Base-by-base conservation (phyloP, 805 yeast genomes). In the Cyberlindnera galapagoensis region DNA sequence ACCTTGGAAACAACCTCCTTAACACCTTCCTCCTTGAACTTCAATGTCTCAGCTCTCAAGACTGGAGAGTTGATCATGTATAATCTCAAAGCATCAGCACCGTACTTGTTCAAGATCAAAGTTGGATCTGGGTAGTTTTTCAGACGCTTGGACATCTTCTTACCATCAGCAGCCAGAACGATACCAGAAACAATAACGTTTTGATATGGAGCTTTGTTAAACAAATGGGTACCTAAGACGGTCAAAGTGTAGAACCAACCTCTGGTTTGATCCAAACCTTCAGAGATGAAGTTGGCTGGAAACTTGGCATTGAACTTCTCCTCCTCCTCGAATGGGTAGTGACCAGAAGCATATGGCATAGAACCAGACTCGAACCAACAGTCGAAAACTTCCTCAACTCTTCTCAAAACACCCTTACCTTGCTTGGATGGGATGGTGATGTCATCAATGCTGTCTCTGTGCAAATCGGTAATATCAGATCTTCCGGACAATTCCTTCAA, bases 341-440 rank as follows among this genome's bases (percentile, higher is more conserved):
- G 99, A 57, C 82, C 80, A 24, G 95, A 82, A 34, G 97, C 97
- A 50, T 81, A 92, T 42, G 99, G 98, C 99, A 92, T 92, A 31
- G 96, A 80, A 47, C 99, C 99, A 13, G 96, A 86, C 69, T 92
- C 99, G 56, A 92, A 92, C 99, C 99, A 92, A 69, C 99, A 92
- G 67, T 92, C 99, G 56, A 92, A 92, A 28, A 92, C 99, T 63
- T 92, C 97, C 57, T 90, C 97, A 39, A 92, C 73, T 71, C 99
- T 82, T 58, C 65, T 81, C 62, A 92, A 74, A 15, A 56, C 66
- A 47, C 97, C 96, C 58, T 87, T 87, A 49, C 97, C 97, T 55
- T 71, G 59, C 53, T 77, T 70, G 6, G 97, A 88, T 36, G 97
- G 97, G 52, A 92, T 92, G 40, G 96, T 87, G 56, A 92, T 76